Base-by-base conservation (phyloP, 257 asterid species). In the Jaltomata sinuosa region DNA sequence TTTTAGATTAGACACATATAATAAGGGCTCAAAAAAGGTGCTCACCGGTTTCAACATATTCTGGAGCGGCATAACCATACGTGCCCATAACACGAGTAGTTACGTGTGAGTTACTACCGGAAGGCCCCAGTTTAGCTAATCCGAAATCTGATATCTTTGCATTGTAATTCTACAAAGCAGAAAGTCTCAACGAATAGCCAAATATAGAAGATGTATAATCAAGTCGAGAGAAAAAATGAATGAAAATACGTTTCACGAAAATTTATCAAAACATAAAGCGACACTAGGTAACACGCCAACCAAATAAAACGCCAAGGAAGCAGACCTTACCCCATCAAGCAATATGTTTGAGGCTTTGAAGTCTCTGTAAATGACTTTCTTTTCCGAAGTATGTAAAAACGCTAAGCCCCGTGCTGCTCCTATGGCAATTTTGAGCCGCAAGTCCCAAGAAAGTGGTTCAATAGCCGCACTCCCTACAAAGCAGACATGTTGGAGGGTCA, bases 81-180 rank as follows among this genome's bases (percentile, higher is more conserved):
- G 92, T 90, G 15, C 93, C 93, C 93, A 89, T 87, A 52, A 90
- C 85, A 25, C 91, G 86, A 54, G 93, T 90, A 7, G 93, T 90
- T 62, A 90, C 93, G 34, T 90, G 93, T 65, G 92, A 89, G 69
- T 81, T 42, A 53, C 90, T 91, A 76, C 68, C 91, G 0, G 90
- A 47, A 25, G 93, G 93, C 79, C 92, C 93, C 80, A 89, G 80
- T 85, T 87, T 89, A 36, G 92, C 91, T 59, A 90, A 85, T 12
- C 93, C 93, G 71, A 90, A 90, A 84, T 90, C 92, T 62, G 92
- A 86, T 85, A 90, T 85, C 84, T 89, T 90, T 11, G 93, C 93
- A 84, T 89, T 85, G 86, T 87, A 90, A 71, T 84, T 85, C 93
- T 90, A 87, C 87, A 81, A 84, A 32, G n/a, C 47, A 84, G 18